These are phyloP conservation scores for Solanum chmielewskii DNA, from an alignment of 257 asterid genomes.

Conservation along the genomic window DNA sequence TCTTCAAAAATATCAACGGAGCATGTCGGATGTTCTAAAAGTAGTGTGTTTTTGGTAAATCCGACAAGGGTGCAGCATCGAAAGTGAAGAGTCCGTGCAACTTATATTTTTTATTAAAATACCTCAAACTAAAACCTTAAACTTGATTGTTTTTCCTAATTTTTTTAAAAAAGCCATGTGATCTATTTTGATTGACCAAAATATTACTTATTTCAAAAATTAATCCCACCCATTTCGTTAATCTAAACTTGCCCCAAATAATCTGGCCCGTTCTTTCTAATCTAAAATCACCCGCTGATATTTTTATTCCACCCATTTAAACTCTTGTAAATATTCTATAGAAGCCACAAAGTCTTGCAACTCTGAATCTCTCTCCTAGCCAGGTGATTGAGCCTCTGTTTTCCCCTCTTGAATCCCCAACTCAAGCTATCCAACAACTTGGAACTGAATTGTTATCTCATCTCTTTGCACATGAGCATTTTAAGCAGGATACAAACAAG, in stretches of 20 bases:
- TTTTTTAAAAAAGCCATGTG: neutral
- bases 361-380: constrained; percentile 54
- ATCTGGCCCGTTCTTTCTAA: neutral
- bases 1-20: neutral
- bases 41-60: neutral
- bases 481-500: constrained; percentile 66
- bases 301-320: neutral
- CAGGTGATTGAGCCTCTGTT: constrained; percentile 68
- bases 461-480: constrained; percentile 72
- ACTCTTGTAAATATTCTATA: constrained; percentile 78
- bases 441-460: constrained; percentile 68
- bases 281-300: neutral
- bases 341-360: constrained; percentile 64
- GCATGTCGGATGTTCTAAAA: neutral
- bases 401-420: constrained; percentile 61
- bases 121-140: neutral
- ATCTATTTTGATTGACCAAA: neutral
- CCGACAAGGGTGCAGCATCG: neutral
- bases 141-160: neutral
- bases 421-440: constrained; percentile 78
- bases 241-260: neutral
- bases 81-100: neutral
- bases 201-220: neutral
- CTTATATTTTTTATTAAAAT: neutral
- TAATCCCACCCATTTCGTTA: neutral